Evolutionary conservation across 768 basidiomycete species (phyloP), one percentile per base, ranked within the genome.

Genomic region (Calocybe cyanea): DNA sequence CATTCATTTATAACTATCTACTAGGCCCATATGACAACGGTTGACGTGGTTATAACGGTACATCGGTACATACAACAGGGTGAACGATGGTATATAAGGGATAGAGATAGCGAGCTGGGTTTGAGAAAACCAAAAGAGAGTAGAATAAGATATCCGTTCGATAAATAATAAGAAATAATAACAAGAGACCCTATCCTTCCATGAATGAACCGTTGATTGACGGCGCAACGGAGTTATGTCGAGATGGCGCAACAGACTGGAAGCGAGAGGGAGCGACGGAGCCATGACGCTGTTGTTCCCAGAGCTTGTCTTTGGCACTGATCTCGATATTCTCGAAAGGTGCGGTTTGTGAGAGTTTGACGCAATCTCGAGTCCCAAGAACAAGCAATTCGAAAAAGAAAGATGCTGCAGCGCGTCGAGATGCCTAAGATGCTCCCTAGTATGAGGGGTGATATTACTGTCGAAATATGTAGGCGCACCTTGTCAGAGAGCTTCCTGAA

Each of bases 311-410:
- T 66, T 92, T 95, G 20, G 82, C 84, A 8, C 75, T 68, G 24
- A 97, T 72, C 57, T 87, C 78, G 46, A 98, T 96, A 64, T 95
- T 92, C 50, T 83, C 87, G 58, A 91, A 96, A 0, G 91, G 71
- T 7, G 70, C 71, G 4, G 61, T 57, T 62, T 99, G 96, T 6
- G 80, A 67, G 35, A 99, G 65, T 55, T 87, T 81, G 54, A 99
- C 71, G 60, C 88, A 92, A 63, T 97, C 94, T 25, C 90, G 84
- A 3, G 95, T 97, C 8, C 92, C 85, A 1, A 99, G 80, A 1
- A 98, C 92, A 21, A 99, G 83, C 25, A 97, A 67, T 64, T 99
- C 96, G 61, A 99, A 99, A 76, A 99, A 99, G 73, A 99, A 97
- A 1, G 92, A 84, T 1, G 95, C 82, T 1, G 95, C 92, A 10